These are phyloP conservation scores for Oenanthe sinensis DNA, from an alignment of 129 eudicot genomes.

Conservation along the genomic window DNA sequence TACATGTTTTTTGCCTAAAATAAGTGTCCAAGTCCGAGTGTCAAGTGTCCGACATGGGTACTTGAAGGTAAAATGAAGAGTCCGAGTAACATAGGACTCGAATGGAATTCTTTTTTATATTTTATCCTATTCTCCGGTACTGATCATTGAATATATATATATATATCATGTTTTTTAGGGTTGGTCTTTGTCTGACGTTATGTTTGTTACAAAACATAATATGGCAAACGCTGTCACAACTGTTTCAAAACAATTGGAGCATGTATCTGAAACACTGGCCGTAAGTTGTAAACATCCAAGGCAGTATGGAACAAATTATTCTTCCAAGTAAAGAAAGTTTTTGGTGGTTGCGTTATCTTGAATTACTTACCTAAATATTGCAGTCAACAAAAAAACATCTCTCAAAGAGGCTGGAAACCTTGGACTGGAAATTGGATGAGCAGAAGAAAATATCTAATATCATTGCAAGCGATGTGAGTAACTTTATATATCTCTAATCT, in stretches of 20 bases:
- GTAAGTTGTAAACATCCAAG: conserved; percentile 35
- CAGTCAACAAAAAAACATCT: conserved; percentile 80
- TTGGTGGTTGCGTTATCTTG: conserved; percentile 9
- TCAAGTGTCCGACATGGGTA: too few species aligned
- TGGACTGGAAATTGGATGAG: conserved; percentile 92
- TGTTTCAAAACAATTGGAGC: conserved; percentile 83
- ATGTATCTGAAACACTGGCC: conserved; percentile 66
- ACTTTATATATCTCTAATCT: neutral
- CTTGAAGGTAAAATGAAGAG: too few species aligned
- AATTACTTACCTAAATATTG: conserved; percentile 9
- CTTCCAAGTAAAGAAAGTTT: neutral
- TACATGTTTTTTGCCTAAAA: too few species aligned
- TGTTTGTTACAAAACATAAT: conserved; percentile 86
- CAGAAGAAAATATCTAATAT: conserved; percentile 63
- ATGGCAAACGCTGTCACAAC: conserved; percentile 88
- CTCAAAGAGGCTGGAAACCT: conserved; percentile 65
- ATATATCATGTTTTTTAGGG: conserved; percentile 37
- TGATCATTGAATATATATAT: neutral
- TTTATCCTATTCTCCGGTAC: neutral
- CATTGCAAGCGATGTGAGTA: conserved; percentile 58
- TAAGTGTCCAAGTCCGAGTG: too few species aligned
- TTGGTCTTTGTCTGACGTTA: conserved; percentile 74
- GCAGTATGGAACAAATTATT: neutral
- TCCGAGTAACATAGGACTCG: too few species aligned
- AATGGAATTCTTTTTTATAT: neutral